These are phyloP conservation scores for Bryoerythrophyllum caledonicum DNA, from an alignment of 225 moss, liverwort and hornwort species.

Conservation along the genomic window DNA sequence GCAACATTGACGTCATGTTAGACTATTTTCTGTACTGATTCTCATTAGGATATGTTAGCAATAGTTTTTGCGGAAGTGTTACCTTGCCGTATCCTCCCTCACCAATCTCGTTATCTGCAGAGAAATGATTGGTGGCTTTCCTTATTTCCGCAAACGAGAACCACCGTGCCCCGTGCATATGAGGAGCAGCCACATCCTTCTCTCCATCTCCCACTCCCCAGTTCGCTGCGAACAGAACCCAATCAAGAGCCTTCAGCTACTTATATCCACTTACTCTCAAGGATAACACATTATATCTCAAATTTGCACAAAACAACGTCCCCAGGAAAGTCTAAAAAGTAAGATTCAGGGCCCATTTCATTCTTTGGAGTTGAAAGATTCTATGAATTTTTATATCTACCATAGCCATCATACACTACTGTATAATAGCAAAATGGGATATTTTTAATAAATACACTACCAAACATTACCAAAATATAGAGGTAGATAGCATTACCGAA, in stretches of 20 bases:
- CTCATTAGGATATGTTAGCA: background rate
- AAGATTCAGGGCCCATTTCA: too few relatives aligned
- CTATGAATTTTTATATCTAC: too few relatives aligned
- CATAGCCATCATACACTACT: too few relatives aligned
- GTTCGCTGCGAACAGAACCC: conserved; percentile 30
- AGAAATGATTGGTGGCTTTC: conserved; percentile 67
- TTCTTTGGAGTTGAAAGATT: too few relatives aligned
- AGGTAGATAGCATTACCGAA: conserved; percentile 27
- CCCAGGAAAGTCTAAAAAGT: too few relatives aligned
- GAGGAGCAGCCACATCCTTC: conserved; percentile 72
- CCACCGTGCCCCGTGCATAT: conserved; percentile 63
- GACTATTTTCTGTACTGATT: background rate
- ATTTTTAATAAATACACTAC: too few relatives aligned
- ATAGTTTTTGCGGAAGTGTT: background rate
- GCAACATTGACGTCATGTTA: too few relatives aligned
- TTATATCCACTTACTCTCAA: background rate
- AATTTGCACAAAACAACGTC: background rate
- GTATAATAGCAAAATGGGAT: too few relatives aligned
- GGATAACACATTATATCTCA: background rate
- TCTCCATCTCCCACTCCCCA: conserved; percentile 66
- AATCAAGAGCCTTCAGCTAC: background rate
- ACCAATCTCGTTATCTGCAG: conserved; percentile 62
- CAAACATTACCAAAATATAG: too few relatives aligned
- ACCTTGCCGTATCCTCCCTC: conserved; percentile 92
- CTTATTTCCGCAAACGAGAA: conserved; percentile 76